Evolutionary conservation across 768 basidiomycete genomes (phyloP), one percentile per base, ranked within the genome.

Genomic region (Pulveroboletus sp.): DNA sequence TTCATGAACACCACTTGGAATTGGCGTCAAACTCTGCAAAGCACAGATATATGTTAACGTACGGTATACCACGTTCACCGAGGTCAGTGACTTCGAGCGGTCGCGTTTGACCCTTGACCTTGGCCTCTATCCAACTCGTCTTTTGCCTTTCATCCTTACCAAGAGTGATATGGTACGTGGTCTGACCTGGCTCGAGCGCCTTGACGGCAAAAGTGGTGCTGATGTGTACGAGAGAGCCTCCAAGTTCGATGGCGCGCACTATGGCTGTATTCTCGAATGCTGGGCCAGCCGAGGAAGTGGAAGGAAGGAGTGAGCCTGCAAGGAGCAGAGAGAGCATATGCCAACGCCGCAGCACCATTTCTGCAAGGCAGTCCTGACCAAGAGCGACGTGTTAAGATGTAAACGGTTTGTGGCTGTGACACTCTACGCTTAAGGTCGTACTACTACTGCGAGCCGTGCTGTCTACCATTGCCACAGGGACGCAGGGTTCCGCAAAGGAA

Each of bases 181-280:
- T 75, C 17, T 82, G 76, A 31, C 73, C 77, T 51, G 79, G 73
- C 55, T 80, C 76, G 39, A 86, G 76, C 33, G 89, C 80, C 63
- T 82, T 88, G 65, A 92, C 80, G 17, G 87, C 83, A 69, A 86
- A 96, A 42, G 91, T 89, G 40, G 93, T 95, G 47, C 83, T 89
- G 75, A 93, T 82, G 73, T 87, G 85, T 49, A 92, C 86, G 21
- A 91, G 77, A 17, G 93, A 78, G 45, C 94, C 94, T 32, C 87
- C 92, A 21, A 96, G 86, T 60, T 96, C 94, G 51, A 93, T 76
- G 6, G 88, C 84, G 61, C 92, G 86, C 30, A 93, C 89, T 53
- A 98, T 78, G 55, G 86, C 89, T 18, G 87, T 90, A 59, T 93
- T 93, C 78, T 91, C 89, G 70, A 91, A 91, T 2, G 83, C 77